phyloP scores from a whole-genome alignment of 2,329 filamentous ascomycete species.

The Scytalidium lignicola region DNA sequence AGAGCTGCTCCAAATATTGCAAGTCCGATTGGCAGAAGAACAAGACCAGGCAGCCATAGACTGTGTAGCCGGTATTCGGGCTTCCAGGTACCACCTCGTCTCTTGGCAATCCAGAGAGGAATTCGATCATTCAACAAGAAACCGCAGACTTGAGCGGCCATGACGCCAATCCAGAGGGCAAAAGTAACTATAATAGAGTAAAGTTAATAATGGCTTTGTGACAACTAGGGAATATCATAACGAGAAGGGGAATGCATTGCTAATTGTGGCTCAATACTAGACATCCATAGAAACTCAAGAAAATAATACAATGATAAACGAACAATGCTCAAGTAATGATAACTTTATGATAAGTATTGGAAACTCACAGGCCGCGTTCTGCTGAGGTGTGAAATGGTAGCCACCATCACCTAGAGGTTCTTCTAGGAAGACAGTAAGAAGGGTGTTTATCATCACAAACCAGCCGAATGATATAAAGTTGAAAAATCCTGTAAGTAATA shows the following conservation, averaged over 20 bases:
- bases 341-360: too few relatives aligned
- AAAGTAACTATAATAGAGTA: conserved; percentile 22
- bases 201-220: too few relatives aligned
- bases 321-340: too few relatives aligned
- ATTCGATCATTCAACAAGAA: conserved; percentile 32
- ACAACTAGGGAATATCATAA: too few relatives aligned
- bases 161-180: conserved; percentile 33
- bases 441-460: conserved; percentile 4
- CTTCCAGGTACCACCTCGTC: conserved; percentile 9
- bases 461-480: conserved; percentile 5
- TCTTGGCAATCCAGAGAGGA: conserved; percentile 20
- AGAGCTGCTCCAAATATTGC: conserved; percentile 34
- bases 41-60: conserved; percentile 25
- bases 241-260: too few relatives aligned
- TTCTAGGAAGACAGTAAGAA: conserved; percentile 11
- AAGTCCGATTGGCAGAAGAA: conserved; percentile 29
- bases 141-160: conserved; percentile 29
- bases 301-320: too few relatives aligned
- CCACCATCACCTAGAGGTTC: conserved; percentile 13
- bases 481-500: conserved; percentile 1
- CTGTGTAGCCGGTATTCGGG: conserved; percentile 23
- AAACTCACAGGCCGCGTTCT: too few relatives aligned
- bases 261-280: too few relatives aligned
- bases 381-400: conserved; percentile 14
- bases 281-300: too few relatives aligned